Evolutionary conservation across 2,329 filamentous ascomycete species (phyloP).

Genomic region (Colletotrichum scovillei): DNA sequence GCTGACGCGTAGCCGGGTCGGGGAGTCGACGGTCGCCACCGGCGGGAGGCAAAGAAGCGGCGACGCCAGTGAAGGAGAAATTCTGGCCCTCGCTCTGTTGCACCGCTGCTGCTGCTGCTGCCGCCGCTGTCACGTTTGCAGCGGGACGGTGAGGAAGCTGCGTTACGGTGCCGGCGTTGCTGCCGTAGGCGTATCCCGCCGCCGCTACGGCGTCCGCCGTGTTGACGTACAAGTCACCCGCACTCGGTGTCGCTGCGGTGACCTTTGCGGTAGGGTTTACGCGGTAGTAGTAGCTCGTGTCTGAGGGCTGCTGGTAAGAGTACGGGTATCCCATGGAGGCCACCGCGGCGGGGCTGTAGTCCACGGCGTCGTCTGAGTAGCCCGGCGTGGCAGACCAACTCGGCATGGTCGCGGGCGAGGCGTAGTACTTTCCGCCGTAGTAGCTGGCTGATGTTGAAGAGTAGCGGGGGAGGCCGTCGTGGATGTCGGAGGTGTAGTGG

Average conservation of each 20-base stretch:
- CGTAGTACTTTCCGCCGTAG: slow-evolving; percentile 48
- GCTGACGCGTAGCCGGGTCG: slow-evolving; percentile 46
- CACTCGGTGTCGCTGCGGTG: slow-evolving; percentile 15
- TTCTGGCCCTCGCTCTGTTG: slow-evolving; percentile 45
- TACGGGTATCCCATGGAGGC: slow-evolving; percentile 45
- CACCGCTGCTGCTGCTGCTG: slow-evolving; percentile 34
- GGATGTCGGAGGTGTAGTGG: slow-evolving; percentile 48
- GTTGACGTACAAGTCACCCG: slow-evolving; percentile 49
- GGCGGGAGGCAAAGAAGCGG: slow-evolving; percentile 51
- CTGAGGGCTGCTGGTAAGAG: slow-evolving; percentile 46
- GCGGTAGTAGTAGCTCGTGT: slow-evolving; percentile 46
- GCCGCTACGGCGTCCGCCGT: slow-evolving; percentile 43
- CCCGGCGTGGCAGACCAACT: slow-evolving; percentile 45
- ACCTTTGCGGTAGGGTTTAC: slow-evolving; percentile 42
- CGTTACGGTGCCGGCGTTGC: slow-evolving; percentile 31
- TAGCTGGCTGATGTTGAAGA: slow-evolving; percentile 45
- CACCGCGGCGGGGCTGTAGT: slow-evolving; percentile 45
- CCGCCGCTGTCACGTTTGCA: slow-evolving; percentile 30
- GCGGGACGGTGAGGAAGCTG: slow-evolving; percentile 50
- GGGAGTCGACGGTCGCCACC: slow-evolving; percentile 48
- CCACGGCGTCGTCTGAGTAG: slow-evolving; percentile 51
- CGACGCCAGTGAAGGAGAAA: slow-evolving; percentile 55
- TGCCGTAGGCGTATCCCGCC: slow-evolving; percentile 46
- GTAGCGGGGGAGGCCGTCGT: slow-evolving; percentile 45
- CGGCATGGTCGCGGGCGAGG: slow-evolving; percentile 39